Conservation (phyloP, 805 yeast genomes). For the Saccharomyces kudriavzevii region DNA sequence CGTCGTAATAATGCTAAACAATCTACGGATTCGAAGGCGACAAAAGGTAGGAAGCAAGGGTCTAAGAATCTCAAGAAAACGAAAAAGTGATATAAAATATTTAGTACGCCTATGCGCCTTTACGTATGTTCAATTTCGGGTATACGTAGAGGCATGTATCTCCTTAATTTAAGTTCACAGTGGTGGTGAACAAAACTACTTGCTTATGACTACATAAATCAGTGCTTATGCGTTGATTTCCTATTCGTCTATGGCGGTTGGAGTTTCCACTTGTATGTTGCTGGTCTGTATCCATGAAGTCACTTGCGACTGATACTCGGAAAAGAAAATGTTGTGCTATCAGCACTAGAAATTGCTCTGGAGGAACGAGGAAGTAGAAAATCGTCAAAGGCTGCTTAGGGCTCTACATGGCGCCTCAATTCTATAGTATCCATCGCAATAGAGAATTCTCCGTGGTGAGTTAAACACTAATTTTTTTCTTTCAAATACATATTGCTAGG, state of each 20-base stretch:
- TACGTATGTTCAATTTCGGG: neutral
- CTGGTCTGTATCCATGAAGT: too few species aligned
- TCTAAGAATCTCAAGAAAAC: conserved; percentile 18
- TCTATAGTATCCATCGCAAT: too few species aligned
- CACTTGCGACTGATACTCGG: neutral
- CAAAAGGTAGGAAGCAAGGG: conserved; percentile 5
- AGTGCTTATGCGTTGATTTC: neutral
- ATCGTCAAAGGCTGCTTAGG: too few species aligned
- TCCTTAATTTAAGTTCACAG: neutral
- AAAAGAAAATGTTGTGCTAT: too few species aligned
- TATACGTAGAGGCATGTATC: neutral
- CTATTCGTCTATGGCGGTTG: neutral
- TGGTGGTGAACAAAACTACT: conserved; percentile 5
- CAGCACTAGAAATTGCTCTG: too few species aligned
- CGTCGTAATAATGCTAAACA: neutral
- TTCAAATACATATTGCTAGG: neutral
- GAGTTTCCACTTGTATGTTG: neutral
- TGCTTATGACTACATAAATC: neutral
- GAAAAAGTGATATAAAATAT: conserved; percentile 19
- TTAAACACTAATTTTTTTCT: conserved; percentile 12
- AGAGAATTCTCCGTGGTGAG: conserved; percentile 19
- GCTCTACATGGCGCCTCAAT: too few species aligned
- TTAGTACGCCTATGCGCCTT: neutral
- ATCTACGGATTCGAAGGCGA: conserved; percentile 1
- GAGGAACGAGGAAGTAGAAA: too few species aligned